Evolutionary conservation across 768 basidiomycete genomes (phyloP).

Genomic region (Hortiboletus flavorubellus): DNA sequence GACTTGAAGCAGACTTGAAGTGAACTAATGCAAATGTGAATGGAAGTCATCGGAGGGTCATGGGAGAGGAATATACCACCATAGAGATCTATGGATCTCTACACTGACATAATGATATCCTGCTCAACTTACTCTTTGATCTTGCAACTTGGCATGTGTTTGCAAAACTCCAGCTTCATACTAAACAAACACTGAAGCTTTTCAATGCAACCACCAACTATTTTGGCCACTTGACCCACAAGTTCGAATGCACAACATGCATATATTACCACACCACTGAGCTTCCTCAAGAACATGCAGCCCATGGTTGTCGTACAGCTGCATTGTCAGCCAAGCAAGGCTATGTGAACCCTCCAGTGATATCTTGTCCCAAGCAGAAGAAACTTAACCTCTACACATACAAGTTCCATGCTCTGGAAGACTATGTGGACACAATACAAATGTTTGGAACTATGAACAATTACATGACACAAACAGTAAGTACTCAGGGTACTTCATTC

Average conservation of each 20-base stretch:
- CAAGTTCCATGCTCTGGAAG: not conserved
- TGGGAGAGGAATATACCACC: no score
- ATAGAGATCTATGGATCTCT: no score
- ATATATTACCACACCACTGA: constrained; percentile 20
- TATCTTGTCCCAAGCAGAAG: not conserved
- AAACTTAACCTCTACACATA: not conserved
- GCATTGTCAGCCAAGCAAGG: not conserved
- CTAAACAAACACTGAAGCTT: constrained; percentile 3
- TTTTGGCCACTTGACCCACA: constrained; percentile 16
- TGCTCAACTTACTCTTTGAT: constrained; percentile 15
- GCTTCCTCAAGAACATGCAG: constrained; percentile 10
- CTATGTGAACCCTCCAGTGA: not conserved
- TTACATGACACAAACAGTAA: not conserved
- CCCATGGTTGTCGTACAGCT: not conserved
- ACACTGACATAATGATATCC: constrained; percentile 2
- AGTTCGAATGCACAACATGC: constrained; percentile 25
- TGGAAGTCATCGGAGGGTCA: no score
- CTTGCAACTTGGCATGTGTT: constrained; percentile 19
- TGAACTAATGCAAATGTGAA: no score
- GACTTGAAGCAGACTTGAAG: no score
- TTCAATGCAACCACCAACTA: constrained; percentile 3
- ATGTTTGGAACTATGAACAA: not conserved
- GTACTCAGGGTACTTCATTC: not conserved
- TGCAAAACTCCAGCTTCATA: constrained; percentile 17
- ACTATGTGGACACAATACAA: not conserved